Conservation (phyloP, 345 rosid species). For the Citrus glauca region DNA sequence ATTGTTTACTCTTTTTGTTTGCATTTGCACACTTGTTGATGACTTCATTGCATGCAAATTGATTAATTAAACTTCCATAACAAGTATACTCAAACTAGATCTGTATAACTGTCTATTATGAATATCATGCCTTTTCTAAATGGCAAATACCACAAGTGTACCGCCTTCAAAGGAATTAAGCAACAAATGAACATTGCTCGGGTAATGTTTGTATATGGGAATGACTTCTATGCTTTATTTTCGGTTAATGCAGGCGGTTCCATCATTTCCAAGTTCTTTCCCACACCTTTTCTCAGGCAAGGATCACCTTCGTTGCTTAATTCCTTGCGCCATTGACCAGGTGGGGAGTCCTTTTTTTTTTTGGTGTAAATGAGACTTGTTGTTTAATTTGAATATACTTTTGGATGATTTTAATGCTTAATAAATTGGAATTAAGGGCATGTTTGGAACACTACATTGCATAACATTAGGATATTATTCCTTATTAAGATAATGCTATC, state of each 20-base stretch:
- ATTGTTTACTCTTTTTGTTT: background rate
- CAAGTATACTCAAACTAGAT: background rate
- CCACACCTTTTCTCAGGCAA: constrained; percentile 79
- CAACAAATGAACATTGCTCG: background rate
- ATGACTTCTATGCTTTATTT: background rate
- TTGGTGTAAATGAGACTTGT: background rate
- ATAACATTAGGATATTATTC: too few relatives aligned
- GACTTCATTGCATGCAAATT: background rate
- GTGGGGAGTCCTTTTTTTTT: constrained; percentile 28
- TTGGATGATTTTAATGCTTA: background rate
- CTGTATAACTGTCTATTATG: background rate
- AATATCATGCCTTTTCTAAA: background rate
- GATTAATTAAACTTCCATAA: background rate
- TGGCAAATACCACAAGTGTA: background rate
- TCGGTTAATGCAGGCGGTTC: constrained; percentile 66
- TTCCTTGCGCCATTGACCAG: constrained; percentile 98
- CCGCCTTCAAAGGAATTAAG: background rate
- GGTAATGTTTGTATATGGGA: background rate
- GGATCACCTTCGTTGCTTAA: constrained; percentile 75
- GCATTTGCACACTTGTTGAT: background rate
- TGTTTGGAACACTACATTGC: too few relatives aligned
- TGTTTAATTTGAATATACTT: background rate
- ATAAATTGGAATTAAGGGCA: background rate
- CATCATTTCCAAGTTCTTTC: constrained; percentile 90
- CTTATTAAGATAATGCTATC: too few relatives aligned